Percentiles rank a stretch among this genome's conserved stretches.
Conservation (phyloP, 352 stramenopile genomes). For the Elongisporangium undulatum region DNA sequence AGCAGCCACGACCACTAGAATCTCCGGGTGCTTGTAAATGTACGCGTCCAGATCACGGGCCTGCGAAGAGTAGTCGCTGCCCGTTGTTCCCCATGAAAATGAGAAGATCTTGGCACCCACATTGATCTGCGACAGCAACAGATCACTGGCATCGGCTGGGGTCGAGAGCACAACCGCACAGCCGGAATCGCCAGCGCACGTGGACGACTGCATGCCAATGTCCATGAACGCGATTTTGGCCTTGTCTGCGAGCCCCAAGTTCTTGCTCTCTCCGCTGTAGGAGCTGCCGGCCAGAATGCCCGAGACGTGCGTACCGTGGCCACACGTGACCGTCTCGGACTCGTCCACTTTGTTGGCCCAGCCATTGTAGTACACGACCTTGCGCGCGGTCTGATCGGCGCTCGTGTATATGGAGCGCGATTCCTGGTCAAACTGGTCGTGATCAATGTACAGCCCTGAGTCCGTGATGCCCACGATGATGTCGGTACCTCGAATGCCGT, state of each 20-base stretch:
- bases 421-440: slow-evolving; percentile 79
- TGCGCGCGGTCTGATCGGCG: slow-evolving; percentile 39
- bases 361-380: slow-evolving; percentile 78
- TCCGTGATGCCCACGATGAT: slow-evolving; percentile 82
- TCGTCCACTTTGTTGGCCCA: slow-evolving; percentile 68
- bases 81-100: slow-evolving; percentile 78
- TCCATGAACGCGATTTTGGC: slow-evolving; percentile 91
- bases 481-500: slow-evolving; percentile 63
- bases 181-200: slow-evolving; percentile 37
- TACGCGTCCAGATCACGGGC: slow-evolving; percentile 75
- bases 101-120: slow-evolving; percentile 78
- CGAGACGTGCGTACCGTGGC: slow-evolving; percentile 87
- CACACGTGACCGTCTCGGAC: slow-evolving; percentile 60
- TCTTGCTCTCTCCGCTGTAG: slow-evolving; percentile 39
- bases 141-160: slow-evolving; percentile 48
- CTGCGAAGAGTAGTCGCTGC: slow-evolving; percentile 75
- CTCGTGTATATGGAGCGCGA: slow-evolving; percentile 42
- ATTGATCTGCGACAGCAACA: slow-evolving; percentile 65
- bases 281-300: slow-evolving; percentile 78
- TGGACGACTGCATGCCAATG: slow-evolving; percentile 56
- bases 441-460: slow-evolving; percentile 74
- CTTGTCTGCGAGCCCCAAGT: slow-evolving; percentile 70
- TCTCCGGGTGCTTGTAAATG: slow-evolving; percentile 82
- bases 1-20: slow-evolving; percentile 83
- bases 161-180: slow-evolving; percentile 60